Percentiles rank a stretch among this genome's conserved stretches.
These are phyloP conservation scores for Chaetothyriales sp. DNA, from an alignment of 2,329 filamentous ascomycete genomes.

Conservation along the genomic window DNA sequence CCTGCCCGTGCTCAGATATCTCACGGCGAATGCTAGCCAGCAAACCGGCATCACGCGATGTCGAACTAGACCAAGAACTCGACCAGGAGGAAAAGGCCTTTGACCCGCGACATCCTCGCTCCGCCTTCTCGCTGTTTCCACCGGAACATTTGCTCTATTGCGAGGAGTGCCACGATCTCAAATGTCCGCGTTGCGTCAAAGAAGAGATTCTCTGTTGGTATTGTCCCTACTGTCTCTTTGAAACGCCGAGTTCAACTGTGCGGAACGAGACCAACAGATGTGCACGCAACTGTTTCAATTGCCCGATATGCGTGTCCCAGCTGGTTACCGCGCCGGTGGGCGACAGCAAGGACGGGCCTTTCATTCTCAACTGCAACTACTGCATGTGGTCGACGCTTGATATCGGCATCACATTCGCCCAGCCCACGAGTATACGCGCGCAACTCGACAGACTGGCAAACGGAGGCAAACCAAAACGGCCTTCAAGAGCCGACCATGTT, in stretches of 20 bases:
- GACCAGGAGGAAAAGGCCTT: conserved; percentile 69
- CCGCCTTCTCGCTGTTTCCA: conserved; percentile 85
- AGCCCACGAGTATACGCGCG: conserved; percentile 68
- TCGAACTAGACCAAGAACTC: conserved; percentile 28
- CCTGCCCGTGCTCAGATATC: conserved; percentile 44
- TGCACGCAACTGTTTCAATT: conserved; percentile 89
- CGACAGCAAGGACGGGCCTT: conserved; percentile 43
- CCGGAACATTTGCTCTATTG: conserved; percentile 91
- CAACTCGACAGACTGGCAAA: conserved; percentile 61
- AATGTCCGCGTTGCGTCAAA: conserved; percentile 78
- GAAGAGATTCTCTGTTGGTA: conserved; percentile 94
- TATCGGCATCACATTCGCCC: conserved; percentile 79
- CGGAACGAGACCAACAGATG: conserved; percentile 92
- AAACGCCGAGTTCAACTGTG: conserved; percentile 84
- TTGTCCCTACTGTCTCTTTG: conserved; percentile 89
- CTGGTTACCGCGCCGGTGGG: conserved; percentile 52
- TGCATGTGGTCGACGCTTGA: conserved; percentile 89
- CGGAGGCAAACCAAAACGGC: conserved; percentile 16
- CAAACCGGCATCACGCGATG: conserved; percentile 15
- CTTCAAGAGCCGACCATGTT: conserved; percentile 11
- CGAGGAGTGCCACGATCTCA: conserved; percentile 92
- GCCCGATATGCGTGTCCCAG: conserved; percentile 73
- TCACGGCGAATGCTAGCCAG: conserved; percentile 11
- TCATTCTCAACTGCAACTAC: conserved; percentile 72
- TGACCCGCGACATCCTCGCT: conserved; percentile 68